These are phyloP conservation scores for Magnolia changhungtana DNA, from an alignment of 164 flowering plant genomes.

Conservation along the genomic window DNA sequence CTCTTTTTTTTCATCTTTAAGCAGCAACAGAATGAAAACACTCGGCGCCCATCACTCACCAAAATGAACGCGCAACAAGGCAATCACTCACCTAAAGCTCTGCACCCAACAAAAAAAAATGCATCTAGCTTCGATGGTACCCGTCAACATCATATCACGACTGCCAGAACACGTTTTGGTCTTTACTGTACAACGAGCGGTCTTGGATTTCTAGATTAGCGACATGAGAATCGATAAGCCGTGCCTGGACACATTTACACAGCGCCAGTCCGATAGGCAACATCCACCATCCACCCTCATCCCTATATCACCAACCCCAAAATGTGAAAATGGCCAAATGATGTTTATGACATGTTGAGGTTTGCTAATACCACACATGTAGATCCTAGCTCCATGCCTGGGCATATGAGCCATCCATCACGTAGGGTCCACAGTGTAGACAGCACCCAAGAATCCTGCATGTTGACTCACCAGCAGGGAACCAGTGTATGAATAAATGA, in stretches of 20 bases:
- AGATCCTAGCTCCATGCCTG: too few relatives aligned
- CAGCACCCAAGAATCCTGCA: too few relatives aligned
- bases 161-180: constrained; percentile 90
- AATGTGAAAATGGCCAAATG: background rate
- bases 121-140: constrained; percentile 8
- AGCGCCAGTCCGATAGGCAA: constrained; percentile 78
- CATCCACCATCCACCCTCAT: constrained; percentile 98
- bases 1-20: background rate
- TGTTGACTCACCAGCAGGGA: too few relatives aligned
- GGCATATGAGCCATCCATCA: too few relatives aligned
- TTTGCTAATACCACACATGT: too few relatives aligned
- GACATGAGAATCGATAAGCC: constrained; percentile 85
- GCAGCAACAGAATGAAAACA: background rate
- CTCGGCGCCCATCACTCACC: constrained; percentile 5
- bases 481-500: too few relatives aligned
- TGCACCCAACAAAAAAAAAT: background rate
- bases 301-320: constrained; percentile 49
- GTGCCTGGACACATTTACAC: constrained; percentile 89
- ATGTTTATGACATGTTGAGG: too few relatives aligned
- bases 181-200: constrained; percentile 86
- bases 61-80: background rate
- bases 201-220: constrained; percentile 99
- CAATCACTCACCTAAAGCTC: background rate
- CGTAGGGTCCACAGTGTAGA: too few relatives aligned
- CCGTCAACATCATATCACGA: constrained; percentile 37